These are phyloP conservation scores for Penicillium sp. DNA, from an alignment of 2,329 filamentous ascomycete species.

Conservation along the genomic window DNA sequence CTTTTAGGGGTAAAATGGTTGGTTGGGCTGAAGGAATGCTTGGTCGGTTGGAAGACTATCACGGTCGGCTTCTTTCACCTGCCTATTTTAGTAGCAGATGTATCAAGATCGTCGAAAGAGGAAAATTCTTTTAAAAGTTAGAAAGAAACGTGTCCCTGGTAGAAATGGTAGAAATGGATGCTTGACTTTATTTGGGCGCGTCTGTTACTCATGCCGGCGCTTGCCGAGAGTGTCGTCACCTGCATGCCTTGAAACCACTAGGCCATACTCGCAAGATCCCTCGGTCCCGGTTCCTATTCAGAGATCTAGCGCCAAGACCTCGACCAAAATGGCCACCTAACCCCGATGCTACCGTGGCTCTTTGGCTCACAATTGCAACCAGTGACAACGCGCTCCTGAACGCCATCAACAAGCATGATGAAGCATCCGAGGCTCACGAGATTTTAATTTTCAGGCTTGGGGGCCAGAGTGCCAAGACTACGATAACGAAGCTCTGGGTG, in stretches of 20 bases:
- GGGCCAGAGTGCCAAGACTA: not conserved
- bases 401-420: slow-evolving; percentile 15
- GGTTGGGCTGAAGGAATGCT: not conserved
- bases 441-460: not conserved
- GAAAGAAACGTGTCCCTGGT: not conserved
- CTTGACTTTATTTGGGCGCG: not conserved
- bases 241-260: not conserved
- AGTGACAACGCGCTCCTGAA: slow-evolving; percentile 12
- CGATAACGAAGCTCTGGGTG: not conserved
- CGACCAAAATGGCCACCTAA: slow-evolving; percentile 10
- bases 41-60: not conserved
- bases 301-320: not conserved
- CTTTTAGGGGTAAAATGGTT: not conserved
- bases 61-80: not conserved
- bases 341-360: slow-evolving; percentile 25
- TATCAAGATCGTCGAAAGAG: not conserved
- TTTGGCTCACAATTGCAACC: slow-evolving; percentile 9
- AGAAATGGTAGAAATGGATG: not conserved
- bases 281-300: not conserved
- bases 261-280: not conserved
- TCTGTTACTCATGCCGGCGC: not conserved
- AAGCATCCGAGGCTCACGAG: not conserved
- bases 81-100: not conserved
- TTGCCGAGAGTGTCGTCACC: not conserved
- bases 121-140: not conserved